A percentile compares a stretch with the other conserved stretches of the same genome.
These are phyloP conservation scores for Phascolomyces articulosus DNA, from an alignment of 371 early-diverging fungal species.

Conservation along the genomic window DNA sequence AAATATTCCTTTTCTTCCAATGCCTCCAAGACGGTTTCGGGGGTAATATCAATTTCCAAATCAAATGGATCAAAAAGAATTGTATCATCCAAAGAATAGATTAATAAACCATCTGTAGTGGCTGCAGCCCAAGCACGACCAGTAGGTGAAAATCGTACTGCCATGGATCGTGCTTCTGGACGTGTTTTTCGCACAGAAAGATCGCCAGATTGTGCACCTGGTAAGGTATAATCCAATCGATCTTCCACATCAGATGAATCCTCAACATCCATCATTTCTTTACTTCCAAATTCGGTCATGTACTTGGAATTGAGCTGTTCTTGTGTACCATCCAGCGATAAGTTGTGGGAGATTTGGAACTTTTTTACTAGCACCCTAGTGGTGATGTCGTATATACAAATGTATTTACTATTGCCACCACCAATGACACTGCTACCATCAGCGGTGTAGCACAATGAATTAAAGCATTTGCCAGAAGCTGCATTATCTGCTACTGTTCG, in stretches of 20 bases:
- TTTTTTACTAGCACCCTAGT: slow-evolving; percentile 80
- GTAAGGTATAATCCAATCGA: slow-evolving; percentile 78
- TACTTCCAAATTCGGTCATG: slow-evolving; percentile 93
- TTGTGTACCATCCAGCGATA: slow-evolving; percentile 91
- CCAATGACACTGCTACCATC: slow-evolving; percentile 92
- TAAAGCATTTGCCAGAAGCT: slow-evolving; percentile 88
- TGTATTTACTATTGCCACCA: slow-evolving; percentile 93
- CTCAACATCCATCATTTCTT: slow-evolving; percentile 79
- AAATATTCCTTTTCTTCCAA: slow-evolving; percentile 77
- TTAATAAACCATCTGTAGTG: slow-evolving; percentile 93
- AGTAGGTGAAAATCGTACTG: slow-evolving; percentile 91
- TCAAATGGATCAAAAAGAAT: slow-evolving; percentile 97
- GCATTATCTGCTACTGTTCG: slow-evolving; percentile 78
- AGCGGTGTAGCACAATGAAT: slow-evolving; percentile 90
- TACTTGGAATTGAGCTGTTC: slow-evolving; percentile 86
- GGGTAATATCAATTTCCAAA: slow-evolving; percentile 94
- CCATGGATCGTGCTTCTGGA: slow-evolving; percentile 82
- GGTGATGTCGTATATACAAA: slow-evolving; percentile 92
- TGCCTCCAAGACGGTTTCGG: slow-evolving; percentile 77
- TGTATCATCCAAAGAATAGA: slow-evolving; percentile 92
- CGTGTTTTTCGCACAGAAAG: slow-evolving; percentile 73
- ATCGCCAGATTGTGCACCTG: slow-evolving; percentile 90
- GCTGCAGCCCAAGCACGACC: slow-evolving; percentile 96
- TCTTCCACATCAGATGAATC: slow-evolving; percentile 84
- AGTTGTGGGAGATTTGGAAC: slow-evolving; percentile 90